phyloP scores from a whole-genome alignment of 129 eudicot species.

The Kitagawia praeruptora region DNA sequence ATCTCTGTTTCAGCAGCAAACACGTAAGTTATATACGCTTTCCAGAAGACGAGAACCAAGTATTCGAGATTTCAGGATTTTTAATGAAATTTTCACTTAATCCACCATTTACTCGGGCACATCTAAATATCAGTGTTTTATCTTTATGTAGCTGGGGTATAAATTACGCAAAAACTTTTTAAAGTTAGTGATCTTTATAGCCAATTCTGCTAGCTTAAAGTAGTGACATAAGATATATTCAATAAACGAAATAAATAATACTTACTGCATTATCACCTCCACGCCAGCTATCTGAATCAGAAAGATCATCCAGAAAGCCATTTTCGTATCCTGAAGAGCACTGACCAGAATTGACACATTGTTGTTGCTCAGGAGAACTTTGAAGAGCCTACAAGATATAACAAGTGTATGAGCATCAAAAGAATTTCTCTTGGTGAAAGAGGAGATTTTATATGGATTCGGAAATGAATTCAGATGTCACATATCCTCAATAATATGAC shows the following conservation, averaged over 20 bases:
- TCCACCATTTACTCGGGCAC: too few relatives aligned
- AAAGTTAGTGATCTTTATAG: constrained; percentile 14
- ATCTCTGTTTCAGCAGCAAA: too few relatives aligned
- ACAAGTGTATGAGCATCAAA: background rate
- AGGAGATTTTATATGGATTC: background rate
- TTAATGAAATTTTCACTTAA: too few relatives aligned
- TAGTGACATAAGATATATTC: background rate
- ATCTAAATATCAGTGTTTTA: too few relatives aligned
- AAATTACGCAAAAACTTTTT: background rate
- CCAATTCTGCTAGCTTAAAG: constrained; percentile 9
- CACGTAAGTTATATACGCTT: too few relatives aligned
- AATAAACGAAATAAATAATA: background rate
- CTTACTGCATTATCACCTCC: constrained; percentile 31
- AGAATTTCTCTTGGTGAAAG: background rate
- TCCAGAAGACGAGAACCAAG: too few relatives aligned
- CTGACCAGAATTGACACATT: constrained; percentile 13
- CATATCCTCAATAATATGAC: background rate
- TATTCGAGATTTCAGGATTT: too few relatives aligned
- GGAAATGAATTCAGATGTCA: background rate
- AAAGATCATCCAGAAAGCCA: constrained; percentile 42
- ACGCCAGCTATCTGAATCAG: constrained; percentile 56
- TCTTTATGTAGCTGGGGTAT: too few relatives aligned
- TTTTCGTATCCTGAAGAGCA: constrained; percentile 46
- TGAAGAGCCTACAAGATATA: background rate
- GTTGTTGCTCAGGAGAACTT: background rate